phyloP scores from a whole-genome alignment of 169 alveolate genomes.

The Plasmodium billcollinsi region DNA sequence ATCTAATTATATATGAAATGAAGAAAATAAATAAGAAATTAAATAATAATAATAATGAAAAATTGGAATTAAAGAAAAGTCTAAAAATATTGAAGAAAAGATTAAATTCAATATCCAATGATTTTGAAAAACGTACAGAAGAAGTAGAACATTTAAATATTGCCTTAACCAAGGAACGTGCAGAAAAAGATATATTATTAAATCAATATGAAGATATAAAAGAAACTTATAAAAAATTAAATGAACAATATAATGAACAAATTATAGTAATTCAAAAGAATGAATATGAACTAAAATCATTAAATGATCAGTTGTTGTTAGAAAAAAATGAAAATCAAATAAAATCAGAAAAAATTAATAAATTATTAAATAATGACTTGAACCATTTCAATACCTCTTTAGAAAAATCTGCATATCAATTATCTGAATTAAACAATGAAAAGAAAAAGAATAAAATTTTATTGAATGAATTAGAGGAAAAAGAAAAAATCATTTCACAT shows the following conservation, averaged over 20 bases:
- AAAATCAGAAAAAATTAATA: constrained; percentile 47
- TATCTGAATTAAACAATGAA: constrained; percentile 55
- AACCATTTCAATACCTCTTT: constrained; percentile 49
- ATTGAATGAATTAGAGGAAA: constrained; percentile 38
- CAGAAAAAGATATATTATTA: constrained; percentile 33
- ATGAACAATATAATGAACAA: constrained; percentile 40
- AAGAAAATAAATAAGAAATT: constrained; percentile 16
- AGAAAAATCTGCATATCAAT: constrained; percentile 50
- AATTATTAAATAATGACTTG: constrained; percentile 48
- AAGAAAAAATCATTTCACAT: constrained; percentile 24
- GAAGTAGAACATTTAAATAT: constrained; percentile 23
- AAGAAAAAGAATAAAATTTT: constrained; percentile 27
- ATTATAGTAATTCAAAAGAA: constrained; percentile 22
- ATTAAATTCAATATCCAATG: constrained; percentile 39
- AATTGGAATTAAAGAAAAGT: constrained; percentile 44
- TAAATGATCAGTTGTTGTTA: constrained; percentile 14
- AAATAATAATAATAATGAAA: constrained; percentile 31
- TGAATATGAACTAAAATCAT: constrained; percentile 33
- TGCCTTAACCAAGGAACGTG: constrained; percentile 20
- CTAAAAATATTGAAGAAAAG: constrained; percentile 48
- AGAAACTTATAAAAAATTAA: constrained; percentile 28
- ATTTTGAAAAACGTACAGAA: constrained; percentile 37
- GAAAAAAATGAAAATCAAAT: constrained; percentile 54
- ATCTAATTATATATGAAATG: constrained; percentile 29
- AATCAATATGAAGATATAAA: constrained; percentile 30